Evolutionary conservation across 192 early-diverging fungal genomes (phyloP).

Genomic region (Linderina pennispora): DNA sequence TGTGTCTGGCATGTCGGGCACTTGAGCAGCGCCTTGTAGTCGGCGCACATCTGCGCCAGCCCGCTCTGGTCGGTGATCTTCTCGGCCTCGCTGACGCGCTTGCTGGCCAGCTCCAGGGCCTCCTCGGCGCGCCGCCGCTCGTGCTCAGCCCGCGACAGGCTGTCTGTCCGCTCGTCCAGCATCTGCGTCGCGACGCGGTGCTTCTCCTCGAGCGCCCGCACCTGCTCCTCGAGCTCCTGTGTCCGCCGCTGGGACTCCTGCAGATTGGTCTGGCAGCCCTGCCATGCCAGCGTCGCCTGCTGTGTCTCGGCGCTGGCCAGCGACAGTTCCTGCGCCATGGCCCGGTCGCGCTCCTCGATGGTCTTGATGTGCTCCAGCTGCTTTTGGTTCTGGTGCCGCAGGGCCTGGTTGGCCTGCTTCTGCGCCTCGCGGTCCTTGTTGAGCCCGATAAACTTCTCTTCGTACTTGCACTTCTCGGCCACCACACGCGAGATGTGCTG

Average conservation of each 20-base stretch:
- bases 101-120: conserved; percentile 59
- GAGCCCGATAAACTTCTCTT: conserved; percentile 72
- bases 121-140: conserved; percentile 55
- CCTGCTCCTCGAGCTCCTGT: conserved; percentile 54
- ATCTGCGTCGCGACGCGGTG: conserved; percentile 45
- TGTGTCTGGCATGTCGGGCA: conserved; percentile 82
- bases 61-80: conserved; percentile 32
- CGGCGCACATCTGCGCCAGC: conserved; percentile 45
- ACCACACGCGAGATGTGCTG: conserved; percentile 68
- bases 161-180: conserved; percentile 60
- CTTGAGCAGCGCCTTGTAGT: conserved; percentile 77
- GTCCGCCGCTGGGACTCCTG: conserved; percentile 56
- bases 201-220: conserved; percentile 21
- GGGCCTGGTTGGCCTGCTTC: conserved; percentile 56
- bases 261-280: conserved; percentile 50
- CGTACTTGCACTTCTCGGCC: conserved; percentile 82
- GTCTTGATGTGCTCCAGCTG: conserved; percentile 78
- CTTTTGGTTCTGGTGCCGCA: conserved; percentile 72
- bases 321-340: conserved; percentile 58
- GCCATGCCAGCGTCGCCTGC: conserved; percentile 48
- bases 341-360: conserved; percentile 75
- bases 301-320: conserved; percentile 61
- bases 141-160: conserved; percentile 53
- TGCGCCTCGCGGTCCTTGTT: conserved; percentile 64
- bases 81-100: conserved; percentile 58